Conservation (phyloP, 345 rosid species). For the Sisymbrium altissimum region DNA sequence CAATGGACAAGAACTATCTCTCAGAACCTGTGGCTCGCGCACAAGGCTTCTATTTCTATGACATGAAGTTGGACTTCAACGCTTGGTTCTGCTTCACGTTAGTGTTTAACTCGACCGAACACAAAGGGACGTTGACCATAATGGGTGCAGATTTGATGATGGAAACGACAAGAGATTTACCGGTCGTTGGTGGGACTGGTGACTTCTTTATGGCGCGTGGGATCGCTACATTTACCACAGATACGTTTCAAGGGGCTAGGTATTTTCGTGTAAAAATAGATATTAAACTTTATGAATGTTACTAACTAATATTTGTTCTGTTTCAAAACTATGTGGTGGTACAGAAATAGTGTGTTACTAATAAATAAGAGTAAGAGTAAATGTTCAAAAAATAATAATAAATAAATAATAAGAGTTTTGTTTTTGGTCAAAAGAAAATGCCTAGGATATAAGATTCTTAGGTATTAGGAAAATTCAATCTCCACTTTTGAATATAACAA, state of each 20-base stretch:
- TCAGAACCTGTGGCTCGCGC: neutral
- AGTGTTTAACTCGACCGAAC: neutral
- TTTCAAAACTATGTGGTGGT: neutral
- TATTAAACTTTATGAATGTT: neutral
- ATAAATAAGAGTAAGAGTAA: neutral
- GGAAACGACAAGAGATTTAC: neutral
- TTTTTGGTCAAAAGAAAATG: no score
- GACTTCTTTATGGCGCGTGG: neutral
- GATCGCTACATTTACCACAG: neutral
- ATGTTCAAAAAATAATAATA: no score
- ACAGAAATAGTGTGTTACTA: neutral
- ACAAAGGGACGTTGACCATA: neutral
- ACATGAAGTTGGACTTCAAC: neutral
- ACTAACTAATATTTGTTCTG: neutral
- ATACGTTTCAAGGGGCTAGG: neutral
- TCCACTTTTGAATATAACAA: no score
- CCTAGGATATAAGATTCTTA: no score
- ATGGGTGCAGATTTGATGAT: neutral
- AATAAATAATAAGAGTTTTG: no score
- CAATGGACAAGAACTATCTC: conserved; percentile 1
- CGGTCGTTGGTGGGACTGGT: neutral
- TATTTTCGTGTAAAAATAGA: neutral
- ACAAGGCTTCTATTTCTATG: neutral
- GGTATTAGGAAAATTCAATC: no score
- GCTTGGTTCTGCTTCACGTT: neutral